Conservation (phyloP, 805 yeast species). For the Suhomyces kilbournensis region DNA sequence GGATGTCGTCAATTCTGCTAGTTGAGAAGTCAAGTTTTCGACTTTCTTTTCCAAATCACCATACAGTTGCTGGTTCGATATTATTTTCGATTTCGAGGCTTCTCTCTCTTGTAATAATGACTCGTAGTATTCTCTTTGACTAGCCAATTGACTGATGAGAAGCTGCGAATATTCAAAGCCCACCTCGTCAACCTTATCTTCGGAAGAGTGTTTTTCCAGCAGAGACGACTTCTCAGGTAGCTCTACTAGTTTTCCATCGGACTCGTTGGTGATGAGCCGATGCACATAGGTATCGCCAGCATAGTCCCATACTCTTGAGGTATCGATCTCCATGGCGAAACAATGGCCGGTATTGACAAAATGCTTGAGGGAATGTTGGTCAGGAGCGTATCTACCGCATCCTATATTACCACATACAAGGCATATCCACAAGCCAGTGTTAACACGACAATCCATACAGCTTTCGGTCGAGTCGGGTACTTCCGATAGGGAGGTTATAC, state of each 20-base stretch:
- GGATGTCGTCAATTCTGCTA: conserved; percentile 23
- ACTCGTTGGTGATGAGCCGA: conserved; percentile 75
- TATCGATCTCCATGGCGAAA: conserved; percentile 81
- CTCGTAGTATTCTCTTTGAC: conserved; percentile 83
- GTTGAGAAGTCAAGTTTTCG: conserved; percentile 22
- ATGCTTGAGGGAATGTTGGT: conserved; percentile 83
- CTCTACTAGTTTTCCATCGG: conserved; percentile 89
- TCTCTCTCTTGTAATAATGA: conserved; percentile 27
- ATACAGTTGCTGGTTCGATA: conserved; percentile 12
- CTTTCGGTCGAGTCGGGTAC: conserved; percentile 12
- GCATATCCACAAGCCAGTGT: conserved; percentile 80
- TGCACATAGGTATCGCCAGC: conserved; percentile 90
- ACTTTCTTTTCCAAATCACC: conserved; percentile 28
- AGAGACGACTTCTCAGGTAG: conserved; percentile 40
- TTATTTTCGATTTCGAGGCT: conserved; percentile 18
- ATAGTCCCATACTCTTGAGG: conserved; percentile 93
- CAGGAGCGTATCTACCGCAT: conserved; percentile 78
- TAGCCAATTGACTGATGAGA: conserved; percentile 74
- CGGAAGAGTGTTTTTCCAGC: conserved; percentile 5
- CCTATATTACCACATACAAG: conserved; percentile 89
- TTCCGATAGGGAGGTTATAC: neutral
- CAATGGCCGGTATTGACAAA: conserved; percentile 77
- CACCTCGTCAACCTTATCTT: conserved; percentile 49
- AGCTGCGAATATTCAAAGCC: conserved; percentile 80
- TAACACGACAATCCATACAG: conserved; percentile 58